Base-by-base conservation (phyloP, 164 flowering plant genomes). In the Buxus sempervirens region DNA sequence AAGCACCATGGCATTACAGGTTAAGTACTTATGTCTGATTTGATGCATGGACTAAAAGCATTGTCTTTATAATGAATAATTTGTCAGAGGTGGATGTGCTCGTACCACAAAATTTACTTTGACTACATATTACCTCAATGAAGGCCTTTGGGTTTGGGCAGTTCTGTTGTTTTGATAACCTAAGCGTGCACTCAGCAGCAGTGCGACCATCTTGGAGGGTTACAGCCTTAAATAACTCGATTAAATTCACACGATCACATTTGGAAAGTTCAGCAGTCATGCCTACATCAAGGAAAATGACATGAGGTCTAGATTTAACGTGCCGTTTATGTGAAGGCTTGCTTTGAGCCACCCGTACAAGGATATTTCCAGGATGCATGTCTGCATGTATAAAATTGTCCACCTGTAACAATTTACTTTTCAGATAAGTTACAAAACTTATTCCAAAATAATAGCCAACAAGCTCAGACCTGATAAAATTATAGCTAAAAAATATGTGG, bases 321-420 rank as follows among this genome's bases (percentile, higher is more conserved):
- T 82, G 73, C 55, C 66, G 65, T 66, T 80, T 81, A n/a, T 61
- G 67, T 36, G 86, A 66, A 56, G 60, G 62, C 42, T 68, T 68
- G 32, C 54, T 28, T 26, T 68, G 68, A 71, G 84, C 42, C 70
- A 79, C 82, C 59, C 93, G 88, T 26, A 91, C 96, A 71, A 91
- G 88, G 66, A 88, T 90, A 77, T 91, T 91, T 70, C 97, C 93
- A 62, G 93, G 97, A 86, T 91, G 97, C 93, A 91, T 88, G 72
- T 91, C 96, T 36, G 97, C 97, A 82, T 91, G 97, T 71, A 91
- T 83, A 74, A 91, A 91, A 81, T 91, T 91, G 79, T 91, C 97
- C 76, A 91, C 93, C 97, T 88, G 88, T 72, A 82, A 79, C 59
- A n/a, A 32, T 32, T 32, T 3, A 32, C 7, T 3, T 32, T 32